Evolutionary conservation across 2,329 filamentous ascomycete genomes (phyloP).

Genomic region (Aaosphaeria arxii): DNA sequence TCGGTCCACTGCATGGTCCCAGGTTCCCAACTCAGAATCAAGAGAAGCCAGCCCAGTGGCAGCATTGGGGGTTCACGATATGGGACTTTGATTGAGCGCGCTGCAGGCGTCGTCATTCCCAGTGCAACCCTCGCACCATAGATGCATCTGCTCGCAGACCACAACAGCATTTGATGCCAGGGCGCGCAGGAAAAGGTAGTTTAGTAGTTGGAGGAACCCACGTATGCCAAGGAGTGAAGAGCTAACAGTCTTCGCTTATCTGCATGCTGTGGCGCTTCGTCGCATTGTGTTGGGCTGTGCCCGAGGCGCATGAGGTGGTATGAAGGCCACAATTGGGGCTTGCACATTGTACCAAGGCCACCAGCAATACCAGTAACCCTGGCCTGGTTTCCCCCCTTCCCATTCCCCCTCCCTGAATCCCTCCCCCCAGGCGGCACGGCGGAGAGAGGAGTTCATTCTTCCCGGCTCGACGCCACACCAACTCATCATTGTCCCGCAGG

Average conservation of each 20-base stretch:
- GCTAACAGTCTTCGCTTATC: conserved; percentile 27
- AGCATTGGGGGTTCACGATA: too few relatives aligned
- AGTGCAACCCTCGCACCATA: conserved; percentile 2
- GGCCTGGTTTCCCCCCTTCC: neutral
- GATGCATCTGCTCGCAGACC: neutral
- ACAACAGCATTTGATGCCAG: conserved; percentile 3
- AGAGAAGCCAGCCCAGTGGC: too few relatives aligned
- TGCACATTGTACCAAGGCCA: neutral
- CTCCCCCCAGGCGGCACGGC: too few relatives aligned
- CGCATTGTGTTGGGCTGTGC: conserved; percentile 14
- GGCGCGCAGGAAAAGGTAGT: neutral
- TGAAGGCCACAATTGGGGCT: neutral
- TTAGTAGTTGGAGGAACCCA: conserved; percentile 3
- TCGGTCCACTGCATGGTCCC: too few relatives aligned
- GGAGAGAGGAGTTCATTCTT: too few relatives aligned
- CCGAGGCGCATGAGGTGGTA: conserved; percentile 5
- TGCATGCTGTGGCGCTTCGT: conserved; percentile 30
- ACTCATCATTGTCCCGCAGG: too few relatives aligned
- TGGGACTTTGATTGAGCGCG: neutral
- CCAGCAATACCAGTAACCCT: neutral
- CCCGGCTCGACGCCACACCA: too few relatives aligned
- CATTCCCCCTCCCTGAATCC: too few relatives aligned
- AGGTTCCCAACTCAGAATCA: too few relatives aligned
- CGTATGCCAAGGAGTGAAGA: conserved; percentile 10
- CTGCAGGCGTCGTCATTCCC: neutral